These are phyloP conservation scores for Phragmites australis DNA, from an alignment of 176 grass and related monocot species.

Conservation along the genomic window DNA sequence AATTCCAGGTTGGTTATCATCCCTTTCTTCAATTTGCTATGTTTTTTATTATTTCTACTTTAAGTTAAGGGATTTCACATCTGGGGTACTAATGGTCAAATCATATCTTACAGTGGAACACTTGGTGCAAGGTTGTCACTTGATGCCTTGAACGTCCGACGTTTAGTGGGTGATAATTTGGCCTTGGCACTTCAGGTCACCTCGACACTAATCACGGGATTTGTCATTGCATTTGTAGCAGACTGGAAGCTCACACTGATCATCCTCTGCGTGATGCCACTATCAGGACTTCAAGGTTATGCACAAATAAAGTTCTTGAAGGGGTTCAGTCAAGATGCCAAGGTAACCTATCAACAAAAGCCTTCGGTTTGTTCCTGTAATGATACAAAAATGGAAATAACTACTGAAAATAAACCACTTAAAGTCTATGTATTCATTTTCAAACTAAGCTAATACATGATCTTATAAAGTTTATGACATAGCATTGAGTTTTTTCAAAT, in stretches of 20 bases:
- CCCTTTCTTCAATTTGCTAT: not conserved
- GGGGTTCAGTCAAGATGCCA: slow-evolving; percentile 78
- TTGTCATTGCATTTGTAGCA: slow-evolving; percentile 64
- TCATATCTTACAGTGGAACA: slow-evolving; percentile 53
- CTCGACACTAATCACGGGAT: slow-evolving; percentile 56
- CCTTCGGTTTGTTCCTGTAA: not conserved
- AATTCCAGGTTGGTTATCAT: slow-evolving; percentile 68
- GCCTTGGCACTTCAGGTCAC: slow-evolving; percentile 54
- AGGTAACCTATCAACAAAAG: slow-evolving; percentile 54
- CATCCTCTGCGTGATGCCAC: slow-evolving; percentile 62
- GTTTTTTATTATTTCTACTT: not conserved
- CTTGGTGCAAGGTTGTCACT: slow-evolving; percentile 74
- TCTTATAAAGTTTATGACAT: not conserved
- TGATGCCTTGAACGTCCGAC: slow-evolving; percentile 78
- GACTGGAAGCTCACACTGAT: slow-evolving; percentile 77
- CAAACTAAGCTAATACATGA: not conserved
- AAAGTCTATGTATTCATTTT: not conserved
- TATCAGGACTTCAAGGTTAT: slow-evolving; percentile 78
- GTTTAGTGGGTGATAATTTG: slow-evolving; percentile 83
- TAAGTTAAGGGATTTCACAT: not conserved
- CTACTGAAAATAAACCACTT: slow-evolving; percentile 4
- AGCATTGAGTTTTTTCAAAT: not conserved
- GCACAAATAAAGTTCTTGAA: slow-evolving; percentile 77
- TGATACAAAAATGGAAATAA: slow-evolving; percentile 11
- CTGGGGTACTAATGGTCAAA: slow-evolving; percentile 17